phyloP scores from a whole-genome alignment of 192 early-diverging fungal species.

The Coemansia sp. region DNA sequence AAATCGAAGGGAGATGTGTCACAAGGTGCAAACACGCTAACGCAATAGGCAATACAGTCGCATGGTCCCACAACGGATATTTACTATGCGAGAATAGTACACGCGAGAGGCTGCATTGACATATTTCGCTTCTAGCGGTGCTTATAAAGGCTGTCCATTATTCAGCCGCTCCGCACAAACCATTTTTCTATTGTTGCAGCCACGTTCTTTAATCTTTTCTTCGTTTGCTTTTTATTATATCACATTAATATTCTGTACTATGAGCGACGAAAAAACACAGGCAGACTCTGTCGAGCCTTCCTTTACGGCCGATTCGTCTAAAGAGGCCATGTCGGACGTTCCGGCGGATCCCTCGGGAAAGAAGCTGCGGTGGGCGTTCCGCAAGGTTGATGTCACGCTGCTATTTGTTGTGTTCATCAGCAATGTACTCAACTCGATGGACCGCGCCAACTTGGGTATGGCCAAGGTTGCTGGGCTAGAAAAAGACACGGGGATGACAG shows the following conservation, averaged over 20 bases:
- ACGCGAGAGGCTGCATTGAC: too few relatives aligned
- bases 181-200: not conserved
- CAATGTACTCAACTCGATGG: constrained; percentile 52
- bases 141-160: too few relatives aligned
- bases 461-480: constrained; percentile 41
- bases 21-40: not conserved
- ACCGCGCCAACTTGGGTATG: constrained; percentile 43
- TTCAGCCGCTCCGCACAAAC: too few relatives aligned
- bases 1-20: not conserved
- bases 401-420: constrained; percentile 39
- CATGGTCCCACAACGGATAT: too few relatives aligned
- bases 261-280: constrained; percentile 2
- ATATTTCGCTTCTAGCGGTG: too few relatives aligned
- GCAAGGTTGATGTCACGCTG: constrained; percentile 43
- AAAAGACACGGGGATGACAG: constrained; percentile 23
- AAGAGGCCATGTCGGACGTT: constrained; percentile 3
- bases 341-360: constrained; percentile 8
- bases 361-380: constrained; percentile 34
- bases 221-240: not conserved
- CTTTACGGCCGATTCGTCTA: constrained; percentile 8
- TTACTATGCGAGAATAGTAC: too few relatives aligned
- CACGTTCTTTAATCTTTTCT: not conserved
- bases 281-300: not conserved
- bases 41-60: too few relatives aligned
- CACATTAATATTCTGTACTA: constrained; percentile 2